These are phyloP conservation scores for Stemphylium lycopersici DNA, from an alignment of 2,329 filamentous ascomycete species.

Conservation along the genomic window DNA sequence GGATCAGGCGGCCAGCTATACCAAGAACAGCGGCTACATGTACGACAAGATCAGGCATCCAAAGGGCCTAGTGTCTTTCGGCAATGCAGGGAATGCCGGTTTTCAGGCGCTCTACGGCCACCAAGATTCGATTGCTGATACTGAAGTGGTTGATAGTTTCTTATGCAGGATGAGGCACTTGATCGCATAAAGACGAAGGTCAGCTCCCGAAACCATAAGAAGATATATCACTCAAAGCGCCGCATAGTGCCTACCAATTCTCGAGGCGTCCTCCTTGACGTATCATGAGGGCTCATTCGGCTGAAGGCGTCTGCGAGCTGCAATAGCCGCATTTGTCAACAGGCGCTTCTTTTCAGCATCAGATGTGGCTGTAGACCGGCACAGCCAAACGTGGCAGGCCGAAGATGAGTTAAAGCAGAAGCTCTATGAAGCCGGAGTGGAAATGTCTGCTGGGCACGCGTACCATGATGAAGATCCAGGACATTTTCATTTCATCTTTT, in stretches of 20 bases:
- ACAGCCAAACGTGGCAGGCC: conserved; percentile 2
- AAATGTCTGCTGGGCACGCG: conserved; percentile 34
- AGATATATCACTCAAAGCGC: background rate
- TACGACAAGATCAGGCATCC: conserved; percentile 4
- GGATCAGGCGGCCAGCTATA: conserved; percentile 9
- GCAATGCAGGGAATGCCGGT: conserved; percentile 7
- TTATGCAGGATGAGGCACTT: conserved; percentile 6
- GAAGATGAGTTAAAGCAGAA: conserved; percentile 36
- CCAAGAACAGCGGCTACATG: conserved; percentile 5
- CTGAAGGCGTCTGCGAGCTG: conserved; percentile 4
- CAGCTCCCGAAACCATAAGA: background rate
- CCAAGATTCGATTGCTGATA: background rate
- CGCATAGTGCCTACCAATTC: background rate
- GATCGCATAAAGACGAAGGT: conserved; percentile 8
- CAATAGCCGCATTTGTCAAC: conserved; percentile 8
- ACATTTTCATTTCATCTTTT: conserved; percentile 54
- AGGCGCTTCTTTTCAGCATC: conserved; percentile 7
- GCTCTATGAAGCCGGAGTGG: conserved; percentile 23
- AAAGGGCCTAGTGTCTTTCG: conserved; percentile 5
- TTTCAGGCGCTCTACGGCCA: background rate
- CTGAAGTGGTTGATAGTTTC: conserved; percentile 1
- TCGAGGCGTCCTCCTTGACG: conserved; percentile 4
- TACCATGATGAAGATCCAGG: conserved; percentile 47
- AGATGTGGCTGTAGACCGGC: conserved; percentile 9
- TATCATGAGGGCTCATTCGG: conserved; percentile 13